Percentiles rank a stretch among this genome's conserved stretches.
phyloP scores from a whole-genome alignment of 1,284 basidiomycete species.

The Pterulicium gracile region DNA sequence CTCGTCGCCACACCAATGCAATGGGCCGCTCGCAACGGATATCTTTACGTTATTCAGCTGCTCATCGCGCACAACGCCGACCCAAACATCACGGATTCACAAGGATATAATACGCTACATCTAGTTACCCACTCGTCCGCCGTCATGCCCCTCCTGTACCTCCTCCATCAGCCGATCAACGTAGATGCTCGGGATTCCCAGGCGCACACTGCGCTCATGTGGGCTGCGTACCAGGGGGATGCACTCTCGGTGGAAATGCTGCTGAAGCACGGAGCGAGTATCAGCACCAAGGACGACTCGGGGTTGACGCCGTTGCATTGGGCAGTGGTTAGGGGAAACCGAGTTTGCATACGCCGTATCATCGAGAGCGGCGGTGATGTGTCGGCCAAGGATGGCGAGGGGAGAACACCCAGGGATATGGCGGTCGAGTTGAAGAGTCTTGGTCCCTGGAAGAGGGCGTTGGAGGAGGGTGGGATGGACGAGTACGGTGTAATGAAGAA shows the following conservation, averaged over 20 bases:
- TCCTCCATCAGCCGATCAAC: constrained; percentile 84
- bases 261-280: constrained; percentile 79
- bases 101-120: constrained; percentile 96
- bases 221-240: constrained; percentile 99
- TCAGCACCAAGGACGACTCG: constrained; percentile 65
- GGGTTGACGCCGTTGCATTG: constrained; percentile 93
- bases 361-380: constrained; percentile 82
- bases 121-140: constrained; percentile 90
- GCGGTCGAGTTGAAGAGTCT: constrained; percentile 87
- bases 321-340: constrained; percentile 96
- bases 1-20: constrained; percentile 94
- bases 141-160: constrained; percentile 89
- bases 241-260: constrained; percentile 90
- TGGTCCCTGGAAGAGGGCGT: constrained; percentile 78
- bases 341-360: constrained; percentile 75
- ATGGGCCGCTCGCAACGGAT: constrained; percentile 96
- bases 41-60: constrained; percentile 89
- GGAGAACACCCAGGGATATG: constrained; percentile 91
- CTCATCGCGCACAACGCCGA: constrained; percentile 86
- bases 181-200: constrained; percentile 85
- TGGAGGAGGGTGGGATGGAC: constrained; percentile 78
- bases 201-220: constrained; percentile 95
- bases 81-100: constrained; percentile 83
- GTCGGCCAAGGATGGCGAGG: constrained; percentile 71
- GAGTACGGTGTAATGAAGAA: constrained; percentile 64